These are phyloP conservation scores for Tylopilus sp. DNA, from an alignment of 768 basidiomycete genomes.

Conservation along the genomic window DNA sequence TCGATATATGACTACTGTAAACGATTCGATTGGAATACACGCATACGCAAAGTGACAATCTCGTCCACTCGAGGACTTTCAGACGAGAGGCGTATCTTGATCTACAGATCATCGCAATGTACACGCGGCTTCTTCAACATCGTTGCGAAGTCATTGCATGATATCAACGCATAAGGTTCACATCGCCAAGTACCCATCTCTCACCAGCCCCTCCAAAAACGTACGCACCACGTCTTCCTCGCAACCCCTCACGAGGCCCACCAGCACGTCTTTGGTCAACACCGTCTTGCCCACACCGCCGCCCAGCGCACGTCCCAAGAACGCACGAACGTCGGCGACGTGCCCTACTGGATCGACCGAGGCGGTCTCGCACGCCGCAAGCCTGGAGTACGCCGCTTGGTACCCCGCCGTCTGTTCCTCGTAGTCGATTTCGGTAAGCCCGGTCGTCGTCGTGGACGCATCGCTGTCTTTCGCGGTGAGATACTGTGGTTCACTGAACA, in stretches of 20 bases:
- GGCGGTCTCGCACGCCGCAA: slow-evolving; percentile 72
- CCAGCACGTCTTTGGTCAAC: slow-evolving; percentile 16
- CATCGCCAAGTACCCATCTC: slow-evolving; percentile 29
- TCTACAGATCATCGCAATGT: too few relatives aligned
- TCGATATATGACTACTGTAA: too few relatives aligned
- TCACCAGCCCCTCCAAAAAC: slow-evolving; percentile 32
- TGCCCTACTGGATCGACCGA: slow-evolving; percentile 61
- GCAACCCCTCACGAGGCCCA: slow-evolving; percentile 20
- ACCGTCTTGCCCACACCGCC: slow-evolving; percentile 2
- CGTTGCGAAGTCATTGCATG: too few relatives aligned
- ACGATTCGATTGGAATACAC: too few relatives aligned
- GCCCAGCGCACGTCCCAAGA: slow-evolving; percentile 43
- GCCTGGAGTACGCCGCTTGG: slow-evolving; percentile 89
- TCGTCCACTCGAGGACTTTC: too few relatives aligned
- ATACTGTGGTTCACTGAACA: slow-evolving; percentile 77
- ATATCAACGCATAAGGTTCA: not conserved
- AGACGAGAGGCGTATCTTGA: too few relatives aligned
- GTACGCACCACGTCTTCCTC: slow-evolving; percentile 18
- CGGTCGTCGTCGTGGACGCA: not conserved
- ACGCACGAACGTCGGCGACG: slow-evolving; percentile 53
- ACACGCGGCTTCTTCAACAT: too few relatives aligned
- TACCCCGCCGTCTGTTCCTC: slow-evolving; percentile 91
- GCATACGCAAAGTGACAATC: too few relatives aligned
- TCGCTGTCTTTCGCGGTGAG: slow-evolving; percentile 35
- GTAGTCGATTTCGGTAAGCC: slow-evolving; percentile 76